Conservation (phyloP, 1,284 basidiomycete species). For the Termitomyces sp. region DNA sequence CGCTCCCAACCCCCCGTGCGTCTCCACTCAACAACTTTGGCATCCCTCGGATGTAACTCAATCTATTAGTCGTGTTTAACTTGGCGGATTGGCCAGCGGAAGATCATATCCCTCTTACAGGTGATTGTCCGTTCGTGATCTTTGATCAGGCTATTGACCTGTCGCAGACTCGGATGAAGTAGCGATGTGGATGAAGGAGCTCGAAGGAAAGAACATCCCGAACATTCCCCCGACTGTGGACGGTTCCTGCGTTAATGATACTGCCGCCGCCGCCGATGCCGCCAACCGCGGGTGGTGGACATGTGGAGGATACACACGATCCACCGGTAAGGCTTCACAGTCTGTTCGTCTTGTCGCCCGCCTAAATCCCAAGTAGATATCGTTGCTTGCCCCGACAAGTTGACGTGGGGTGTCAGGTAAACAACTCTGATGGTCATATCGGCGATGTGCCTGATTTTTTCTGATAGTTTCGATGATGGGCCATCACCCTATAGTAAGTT, state of each 20-base stretch:
- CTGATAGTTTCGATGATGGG: slow-evolving; percentile 72
- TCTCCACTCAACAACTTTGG: slow-evolving; percentile 10
- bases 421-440: slow-evolving; percentile 3
- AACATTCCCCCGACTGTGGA: slow-evolving; percentile 52
- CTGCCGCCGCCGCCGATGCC: slow-evolving; percentile 53
- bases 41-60: slow-evolving; percentile 1
- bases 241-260: slow-evolving; percentile 62
- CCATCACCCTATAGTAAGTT: slow-evolving; percentile 76
- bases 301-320: slow-evolving; percentile 77
- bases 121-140: slow-evolving; percentile 28
- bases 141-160: not conserved
- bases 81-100: slow-evolving; percentile 58
- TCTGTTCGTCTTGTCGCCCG: not conserved
- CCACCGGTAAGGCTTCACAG: slow-evolving; percentile 28
- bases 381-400: slow-evolving; percentile 71
- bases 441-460: not conserved
- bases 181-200: slow-evolving; percentile 68
- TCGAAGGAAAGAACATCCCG: slow-evolving; percentile 70
- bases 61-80: slow-evolving; percentile 43
- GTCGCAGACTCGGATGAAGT: slow-evolving; percentile 57
- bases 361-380: slow-evolving; percentile 28
- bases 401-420: slow-evolving; percentile 75
- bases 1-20: slow-evolving; percentile 59
- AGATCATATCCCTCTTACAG: slow-evolving; percentile 63
- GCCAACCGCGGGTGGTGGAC: slow-evolving; percentile 77